Base-by-base conservation (phyloP, 2,329 filamentous ascomycete genomes). In the Ceratocystis smalleyi region DNA sequence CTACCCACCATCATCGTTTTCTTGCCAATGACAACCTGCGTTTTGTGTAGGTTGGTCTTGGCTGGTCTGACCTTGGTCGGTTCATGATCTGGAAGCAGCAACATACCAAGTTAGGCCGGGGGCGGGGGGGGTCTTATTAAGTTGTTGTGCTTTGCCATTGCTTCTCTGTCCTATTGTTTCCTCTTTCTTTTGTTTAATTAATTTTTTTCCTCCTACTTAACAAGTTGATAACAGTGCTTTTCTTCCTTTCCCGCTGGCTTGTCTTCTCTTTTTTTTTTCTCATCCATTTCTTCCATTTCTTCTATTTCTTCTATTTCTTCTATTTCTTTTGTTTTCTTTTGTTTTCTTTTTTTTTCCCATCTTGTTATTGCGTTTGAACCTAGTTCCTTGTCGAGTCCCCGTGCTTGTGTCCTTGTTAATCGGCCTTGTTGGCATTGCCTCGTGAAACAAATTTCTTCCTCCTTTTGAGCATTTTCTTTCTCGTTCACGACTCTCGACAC, bases 351-450 rank as follows among this genome's bases (percentile, higher is more conserved):
- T 55, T 17, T 32, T 35, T 19, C 35, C 35, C 12, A n/a, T n/a
- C 27, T 57, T 57, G 17, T 32, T 35, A 27, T n/a, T 57, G 24
- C 22, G 30, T 30, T 57, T 8, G 15, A 57, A 57, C 54, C 54
- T 10, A 8, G 54, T 57, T 57, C 54, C 54, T 57, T 57, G 54
- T 57, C 54, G 17, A 32, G 54, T 57, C 12, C 10, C 54, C 54
- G 54, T 57, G 54, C 54, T 35, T 51, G 47, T 51, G 54, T 57
- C 54, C 54, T 17, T 57, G 54, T 35, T 57, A 30, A 35, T 57
- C 54, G 54, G 54, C 17, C 54, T 35, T 57, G 27, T 32, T 40
- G 54, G 54, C 30, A 27, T 57, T 57, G 54, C 27, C 54, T 57
- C 54, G 54, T 35, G 54, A 57, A 57, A 57, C 54, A 57, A 17